A percentile compares a stretch with the other conserved stretches of the same genome.
Conservation (phyloP, 805 yeast genomes). For the Saccharomycopsis microspora region DNA sequence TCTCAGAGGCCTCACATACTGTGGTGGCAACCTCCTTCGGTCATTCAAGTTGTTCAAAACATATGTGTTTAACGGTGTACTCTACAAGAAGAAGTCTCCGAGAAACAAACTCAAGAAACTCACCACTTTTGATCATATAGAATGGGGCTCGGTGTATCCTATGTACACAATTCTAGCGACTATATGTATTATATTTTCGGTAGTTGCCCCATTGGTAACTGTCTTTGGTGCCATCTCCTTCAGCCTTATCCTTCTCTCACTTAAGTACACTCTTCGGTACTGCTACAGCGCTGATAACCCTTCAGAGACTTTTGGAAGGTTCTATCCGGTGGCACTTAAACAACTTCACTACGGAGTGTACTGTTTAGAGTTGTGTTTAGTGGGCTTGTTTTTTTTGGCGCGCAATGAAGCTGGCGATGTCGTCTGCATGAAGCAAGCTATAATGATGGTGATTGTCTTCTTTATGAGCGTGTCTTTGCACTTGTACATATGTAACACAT, state of each 20-base stretch:
- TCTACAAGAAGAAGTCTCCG: slow-evolving; percentile 38
- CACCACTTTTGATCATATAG: slow-evolving; percentile 32
- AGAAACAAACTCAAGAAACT: slow-evolving; percentile 38
- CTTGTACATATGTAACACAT: slow-evolving; percentile 34
- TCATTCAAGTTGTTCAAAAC: slow-evolving; percentile 38
- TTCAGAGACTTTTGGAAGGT: slow-evolving; percentile 57
- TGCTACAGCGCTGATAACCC: slow-evolving; percentile 39
- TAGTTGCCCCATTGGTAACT: slow-evolving; percentile 70
- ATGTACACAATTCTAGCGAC: slow-evolving; percentile 66
- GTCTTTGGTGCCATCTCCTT: slow-evolving; percentile 49
- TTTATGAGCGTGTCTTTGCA: slow-evolving; percentile 49
- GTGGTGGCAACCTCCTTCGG: slow-evolving; percentile 62
- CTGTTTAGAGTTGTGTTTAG: slow-evolving; percentile 65
- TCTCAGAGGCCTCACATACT: slow-evolving; percentile 63
- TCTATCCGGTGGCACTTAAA: slow-evolving; percentile 64
- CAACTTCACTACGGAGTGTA: slow-evolving; percentile 76
- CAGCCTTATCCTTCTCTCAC: slow-evolving; percentile 46
- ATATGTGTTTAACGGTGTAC: not conserved
- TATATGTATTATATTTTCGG: slow-evolving; percentile 67
- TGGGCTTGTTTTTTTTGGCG: slow-evolving; percentile 65
- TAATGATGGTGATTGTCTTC: slow-evolving; percentile 40
- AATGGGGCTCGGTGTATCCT: slow-evolving; percentile 77
- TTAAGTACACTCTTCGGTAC: slow-evolving; percentile 55
- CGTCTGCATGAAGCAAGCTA: slow-evolving; percentile 31
- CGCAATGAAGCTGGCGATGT: slow-evolving; percentile 34